Evolutionary conservation across 164 flowering plant species (phyloP).

Genomic region (Cinnamomum chago): DNA sequence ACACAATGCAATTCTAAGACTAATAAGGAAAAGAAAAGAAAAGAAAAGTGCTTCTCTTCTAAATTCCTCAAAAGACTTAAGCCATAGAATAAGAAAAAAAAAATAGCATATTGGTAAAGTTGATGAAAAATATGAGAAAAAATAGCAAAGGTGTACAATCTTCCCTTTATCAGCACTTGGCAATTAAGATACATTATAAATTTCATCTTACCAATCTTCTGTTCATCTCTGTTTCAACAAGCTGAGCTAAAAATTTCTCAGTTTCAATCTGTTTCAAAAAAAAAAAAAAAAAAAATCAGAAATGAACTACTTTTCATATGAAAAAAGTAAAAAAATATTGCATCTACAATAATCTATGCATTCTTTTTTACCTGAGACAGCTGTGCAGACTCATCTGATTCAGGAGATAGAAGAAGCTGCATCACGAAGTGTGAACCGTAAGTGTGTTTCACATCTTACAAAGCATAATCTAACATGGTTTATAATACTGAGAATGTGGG

Average conservation of each 20-base stretch:
- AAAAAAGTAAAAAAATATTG: background rate
- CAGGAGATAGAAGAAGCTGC: conserved; percentile 23
- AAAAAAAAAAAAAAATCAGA: background rate
- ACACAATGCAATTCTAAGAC: too few species aligned
- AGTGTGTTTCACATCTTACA: background rate
- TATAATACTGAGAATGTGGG: background rate
- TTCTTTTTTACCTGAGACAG: conserved; percentile 19
- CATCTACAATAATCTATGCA: background rate
- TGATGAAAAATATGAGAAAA: too few species aligned
- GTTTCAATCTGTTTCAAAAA: conserved; percentile 66
- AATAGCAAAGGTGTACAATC: too few species aligned
- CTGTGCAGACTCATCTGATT: conserved; percentile 25
- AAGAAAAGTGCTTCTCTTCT: too few species aligned
- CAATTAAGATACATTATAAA: background rate
- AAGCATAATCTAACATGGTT: background rate
- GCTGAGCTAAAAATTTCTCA: conserved; percentile 81
- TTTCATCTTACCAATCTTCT: conserved; percentile 50
- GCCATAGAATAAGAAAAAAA: too few species aligned
- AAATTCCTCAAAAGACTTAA: too few species aligned
- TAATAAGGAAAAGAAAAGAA: too few species aligned
- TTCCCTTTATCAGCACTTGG: too few species aligned
- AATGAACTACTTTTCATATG: background rate
- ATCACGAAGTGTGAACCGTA: background rate
- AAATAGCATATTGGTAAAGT: too few species aligned
- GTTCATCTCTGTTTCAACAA: conserved; percentile 81